A percentile compares a stretch with the other conserved stretches of the same genome.
These are phyloP conservation scores for Rosa lucieae DNA, from an alignment of 306 rosid genomes.

Conservation along the genomic window DNA sequence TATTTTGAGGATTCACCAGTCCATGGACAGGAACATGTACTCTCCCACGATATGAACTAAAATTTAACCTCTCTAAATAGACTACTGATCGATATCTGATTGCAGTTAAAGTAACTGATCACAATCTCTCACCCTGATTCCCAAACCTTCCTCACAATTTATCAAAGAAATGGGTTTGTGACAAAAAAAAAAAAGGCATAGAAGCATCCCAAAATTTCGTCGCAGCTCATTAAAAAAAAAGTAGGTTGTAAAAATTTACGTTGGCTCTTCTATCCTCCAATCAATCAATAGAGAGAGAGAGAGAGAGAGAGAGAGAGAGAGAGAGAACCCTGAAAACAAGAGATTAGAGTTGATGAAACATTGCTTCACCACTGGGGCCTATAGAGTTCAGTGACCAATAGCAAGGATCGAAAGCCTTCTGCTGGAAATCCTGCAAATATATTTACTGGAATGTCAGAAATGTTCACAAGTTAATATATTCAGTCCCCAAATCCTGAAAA, in stretches of 20 bases:
- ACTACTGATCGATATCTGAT: not conserved
- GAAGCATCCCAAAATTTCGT: too few species aligned
- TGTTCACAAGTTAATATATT: too few species aligned
- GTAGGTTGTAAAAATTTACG: too few species aligned
- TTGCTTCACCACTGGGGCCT: slow-evolving; percentile 20
- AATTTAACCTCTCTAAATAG: not conserved
- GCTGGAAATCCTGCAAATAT: slow-evolving; percentile 22
- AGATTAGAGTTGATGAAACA: slow-evolving; percentile 22
- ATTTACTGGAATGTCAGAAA: slow-evolving; percentile 22
- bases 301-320: too few species aligned
- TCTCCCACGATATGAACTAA: not conserved
- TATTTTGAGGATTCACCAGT: slow-evolving; percentile 17
- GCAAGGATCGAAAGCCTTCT: slow-evolving; percentile 37
- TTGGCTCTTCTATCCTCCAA: too few species aligned
- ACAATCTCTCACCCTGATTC: not conserved
- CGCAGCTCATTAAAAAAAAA: too few species aligned
- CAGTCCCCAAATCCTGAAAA: too few species aligned
- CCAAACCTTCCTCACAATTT: too few species aligned
- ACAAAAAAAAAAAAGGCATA: too few species aligned
- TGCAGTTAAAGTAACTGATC: not conserved
- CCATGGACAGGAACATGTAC: not conserved
- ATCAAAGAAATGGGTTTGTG: too few species aligned
- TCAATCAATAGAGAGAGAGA: too few species aligned
- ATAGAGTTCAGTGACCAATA: slow-evolving; percentile 29
- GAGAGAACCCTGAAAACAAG: too few species aligned